Conservation (phyloP, 139 green algal species). For the Spirogloea muscicola region DNA sequence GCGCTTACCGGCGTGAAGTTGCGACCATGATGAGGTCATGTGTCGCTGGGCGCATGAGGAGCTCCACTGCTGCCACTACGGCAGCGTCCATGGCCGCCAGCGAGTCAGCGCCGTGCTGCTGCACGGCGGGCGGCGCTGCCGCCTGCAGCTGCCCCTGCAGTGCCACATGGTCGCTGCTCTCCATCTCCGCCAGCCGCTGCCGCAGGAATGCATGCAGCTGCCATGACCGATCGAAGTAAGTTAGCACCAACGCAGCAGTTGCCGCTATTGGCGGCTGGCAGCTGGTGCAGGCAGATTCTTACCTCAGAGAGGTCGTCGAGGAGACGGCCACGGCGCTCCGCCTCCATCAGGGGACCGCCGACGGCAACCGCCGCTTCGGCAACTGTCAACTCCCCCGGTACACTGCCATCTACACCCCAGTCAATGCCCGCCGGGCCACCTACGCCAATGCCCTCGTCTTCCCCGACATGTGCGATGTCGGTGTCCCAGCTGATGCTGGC, state of each 20-base stretch:
- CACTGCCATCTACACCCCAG: not conserved
- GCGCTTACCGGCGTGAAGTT: constrained; percentile 21
- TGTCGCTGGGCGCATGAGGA: constrained; percentile 5
- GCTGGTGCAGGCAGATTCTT: too few species aligned
- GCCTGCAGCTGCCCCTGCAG: constrained; percentile 17
- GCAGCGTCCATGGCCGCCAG: constrained; percentile 4
- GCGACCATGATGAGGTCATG: constrained; percentile 31
- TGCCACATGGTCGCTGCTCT: not conserved
- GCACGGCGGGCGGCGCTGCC: not conserved
- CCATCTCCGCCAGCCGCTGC: constrained; percentile 20
- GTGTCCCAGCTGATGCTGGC: constrained; percentile 13
- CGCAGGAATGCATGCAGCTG: constrained; percentile 35
- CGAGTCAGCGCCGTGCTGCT: constrained; percentile 22
- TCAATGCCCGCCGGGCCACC: constrained; percentile 21
- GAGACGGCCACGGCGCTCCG: too few species aligned
- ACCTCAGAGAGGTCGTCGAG: too few species aligned
- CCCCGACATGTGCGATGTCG: not conserved
- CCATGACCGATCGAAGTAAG: too few species aligned
- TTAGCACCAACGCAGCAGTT: too few species aligned
- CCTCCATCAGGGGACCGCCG: too few species aligned
- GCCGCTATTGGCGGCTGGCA: too few species aligned
- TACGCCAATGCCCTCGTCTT: constrained; percentile 15
- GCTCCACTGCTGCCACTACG: not conserved
- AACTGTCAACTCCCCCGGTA: too few species aligned
- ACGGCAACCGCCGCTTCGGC: too few species aligned